Conservation (phyloP, 306 rosid species). For the Malus asiatica region DNA sequence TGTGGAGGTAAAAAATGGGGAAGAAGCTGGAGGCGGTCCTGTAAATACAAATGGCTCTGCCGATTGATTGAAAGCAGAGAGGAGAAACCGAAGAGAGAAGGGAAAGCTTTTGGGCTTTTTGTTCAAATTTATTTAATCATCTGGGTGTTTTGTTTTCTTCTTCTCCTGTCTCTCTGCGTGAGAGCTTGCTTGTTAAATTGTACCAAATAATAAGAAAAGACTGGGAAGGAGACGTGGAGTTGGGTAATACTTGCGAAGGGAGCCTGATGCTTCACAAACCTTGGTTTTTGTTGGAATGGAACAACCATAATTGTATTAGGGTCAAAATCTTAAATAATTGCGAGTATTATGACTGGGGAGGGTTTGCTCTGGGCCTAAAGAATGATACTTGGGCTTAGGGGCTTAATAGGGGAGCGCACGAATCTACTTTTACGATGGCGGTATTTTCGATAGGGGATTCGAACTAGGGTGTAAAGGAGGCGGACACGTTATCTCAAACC, state of each 20-base stretch:
- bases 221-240: conserved; percentile 22
- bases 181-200: not conserved
- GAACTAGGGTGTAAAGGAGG: not conserved
- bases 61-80: not conserved
- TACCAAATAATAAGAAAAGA: not conserved
- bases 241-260: conserved; percentile 3
- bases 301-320: not conserved
- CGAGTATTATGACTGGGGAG: not conserved
- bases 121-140: too few relatives aligned
- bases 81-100: conserved; percentile 27
- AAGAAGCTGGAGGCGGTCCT: conserved; percentile 3
- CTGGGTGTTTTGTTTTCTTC: not conserved
- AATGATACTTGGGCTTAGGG: not conserved
- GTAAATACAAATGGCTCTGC: not conserved
- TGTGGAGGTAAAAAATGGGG: not conserved
- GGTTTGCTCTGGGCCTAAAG: not conserved
- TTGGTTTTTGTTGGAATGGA: not conserved
- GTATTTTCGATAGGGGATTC: too few relatives aligned
- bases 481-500: not conserved
- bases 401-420: not conserved
- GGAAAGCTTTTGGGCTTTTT: conserved; percentile 5
- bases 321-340: not conserved
- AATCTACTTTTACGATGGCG: too few relatives aligned
- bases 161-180: not conserved
- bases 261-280: not conserved